Evolutionary conservation across 2,329 filamentous ascomycete genomes (phyloP), one percentile per base, ranked within the genome.

Genomic region (Diaporthe longicolla): DNA sequence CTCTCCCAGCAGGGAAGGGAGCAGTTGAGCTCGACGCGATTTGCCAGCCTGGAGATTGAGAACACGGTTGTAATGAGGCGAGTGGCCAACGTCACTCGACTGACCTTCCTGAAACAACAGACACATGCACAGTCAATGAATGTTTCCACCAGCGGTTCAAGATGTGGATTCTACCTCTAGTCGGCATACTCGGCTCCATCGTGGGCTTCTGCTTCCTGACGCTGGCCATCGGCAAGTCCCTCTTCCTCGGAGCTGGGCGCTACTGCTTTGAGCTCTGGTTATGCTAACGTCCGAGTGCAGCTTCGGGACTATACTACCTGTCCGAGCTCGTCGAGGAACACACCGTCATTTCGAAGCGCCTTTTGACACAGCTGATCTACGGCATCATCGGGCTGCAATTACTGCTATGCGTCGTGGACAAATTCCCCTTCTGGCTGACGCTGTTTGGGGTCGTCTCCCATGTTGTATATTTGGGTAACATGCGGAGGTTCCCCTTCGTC

Each of bases 241-340:
- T 55, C 35, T n/a, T 35, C 54, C 35, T 45, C 59, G 10, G 29
- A 58, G 43, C 48, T 21, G 11, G 17, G 13, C 0, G 52, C 48
- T 61, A 54, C 43, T 65, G 45, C 26, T 40, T 68, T 7, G 10
- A 37, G 63, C n/a, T 21, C 2, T 40, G 32, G 19, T 43, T 26
- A 32, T 40, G 63, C 55, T 72, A 69, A 45, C 7, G n/a, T 54
- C 6, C 40, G 50, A 29, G 35, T 21, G 32, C 80, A 94, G 97
- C 97, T 52, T 98, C 95, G n/a, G 97, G 97, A 50, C 91, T 99
- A 35, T 99, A 99, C 86, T 99, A 99, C 83, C 93, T 99, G 71
- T 98, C 96, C 32, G 97, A 99, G 83, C 92, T 98, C 19, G 97
- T 99, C 75, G 97, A 99, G 85, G 97, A 99, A 83, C 96, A 99